Percentiles rank a stretch among this genome's conserved stretches.
Evolutionary conservation across 2,329 filamentous ascomycete genomes (phyloP).

Genomic region (Colletotrichum sp.): DNA sequence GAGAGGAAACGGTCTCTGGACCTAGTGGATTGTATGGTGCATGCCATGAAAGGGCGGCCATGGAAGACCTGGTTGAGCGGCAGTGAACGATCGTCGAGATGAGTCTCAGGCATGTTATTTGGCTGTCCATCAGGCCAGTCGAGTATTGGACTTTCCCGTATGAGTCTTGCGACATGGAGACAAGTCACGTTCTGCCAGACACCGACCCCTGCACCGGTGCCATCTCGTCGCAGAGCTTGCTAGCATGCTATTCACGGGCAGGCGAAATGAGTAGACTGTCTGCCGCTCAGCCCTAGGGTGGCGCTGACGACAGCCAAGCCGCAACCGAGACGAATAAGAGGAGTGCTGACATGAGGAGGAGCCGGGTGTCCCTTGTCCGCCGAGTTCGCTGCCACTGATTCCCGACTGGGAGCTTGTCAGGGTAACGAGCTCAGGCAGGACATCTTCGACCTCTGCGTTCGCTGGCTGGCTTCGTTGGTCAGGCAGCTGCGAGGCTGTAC

Average conservation of each 20-base stretch:
- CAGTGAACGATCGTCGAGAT: not conserved
- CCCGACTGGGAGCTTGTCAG: not conserved
- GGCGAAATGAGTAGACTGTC: not conserved
- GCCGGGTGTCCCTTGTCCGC: not conserved
- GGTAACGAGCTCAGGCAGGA: not conserved
- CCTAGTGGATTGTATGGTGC: not conserved
- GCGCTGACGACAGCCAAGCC: not conserved
- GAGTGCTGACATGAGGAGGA: not conserved
- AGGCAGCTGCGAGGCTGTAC: not conserved
- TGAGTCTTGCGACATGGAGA: not conserved
- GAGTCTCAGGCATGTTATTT: not conserved
- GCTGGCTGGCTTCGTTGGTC: not conserved
- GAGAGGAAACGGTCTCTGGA: constrained; percentile 44
- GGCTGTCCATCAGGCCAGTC: not conserved
- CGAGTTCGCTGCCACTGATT: not conserved
- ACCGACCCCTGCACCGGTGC: not conserved
- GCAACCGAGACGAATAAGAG: not conserved
- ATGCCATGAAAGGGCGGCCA: not conserved
- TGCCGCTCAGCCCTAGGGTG: not conserved
- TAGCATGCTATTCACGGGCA: not conserved
- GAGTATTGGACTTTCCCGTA: not conserved
- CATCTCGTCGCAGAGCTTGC: not conserved
- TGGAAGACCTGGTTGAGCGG: not conserved
- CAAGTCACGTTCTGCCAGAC: not conserved
- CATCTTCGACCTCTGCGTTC: not conserved